phyloP scores from a whole-genome alignment of 1,139 yeast genomes.

The Kurtzmaniella quercitrusa region DNA sequence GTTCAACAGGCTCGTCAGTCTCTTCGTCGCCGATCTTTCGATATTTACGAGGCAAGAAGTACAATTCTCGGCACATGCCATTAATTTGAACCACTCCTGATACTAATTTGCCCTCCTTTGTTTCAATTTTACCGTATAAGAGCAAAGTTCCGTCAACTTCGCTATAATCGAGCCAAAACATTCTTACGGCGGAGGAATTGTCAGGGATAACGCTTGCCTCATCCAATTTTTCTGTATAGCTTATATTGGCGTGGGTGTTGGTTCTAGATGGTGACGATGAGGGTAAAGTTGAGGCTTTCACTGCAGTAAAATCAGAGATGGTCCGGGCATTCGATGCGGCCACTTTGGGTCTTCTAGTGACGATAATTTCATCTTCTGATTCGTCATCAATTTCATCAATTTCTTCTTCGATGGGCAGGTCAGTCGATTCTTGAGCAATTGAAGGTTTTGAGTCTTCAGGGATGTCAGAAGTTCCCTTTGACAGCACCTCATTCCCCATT shows the following conservation, averaged over 20 bases:
- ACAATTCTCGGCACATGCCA: conserved; percentile 68
- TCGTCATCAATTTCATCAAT: conserved; percentile 19
- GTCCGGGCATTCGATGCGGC: conserved; percentile 23
- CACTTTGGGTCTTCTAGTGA: conserved; percentile 42
- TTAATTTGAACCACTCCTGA: conserved; percentile 78
- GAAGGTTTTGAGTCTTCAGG: conserved; percentile 2
- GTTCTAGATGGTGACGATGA: conserved; percentile 23
- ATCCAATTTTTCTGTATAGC: conserved; percentile 42
- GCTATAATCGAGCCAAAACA: conserved; percentile 89
- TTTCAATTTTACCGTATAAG: conserved; percentile 76
- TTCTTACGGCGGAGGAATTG: conserved; percentile 46
- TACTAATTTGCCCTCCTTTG: conserved; percentile 55
- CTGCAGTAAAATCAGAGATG: conserved; percentile 16
- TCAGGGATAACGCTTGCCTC: conserved; percentile 37
- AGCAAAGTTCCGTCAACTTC: conserved; percentile 70
- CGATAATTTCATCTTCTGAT: conserved; percentile 54
- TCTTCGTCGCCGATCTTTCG: conserved; percentile 36
- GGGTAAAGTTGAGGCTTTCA: conserved; percentile 14
- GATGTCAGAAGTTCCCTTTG: not conserved
- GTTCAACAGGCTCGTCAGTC: conserved; percentile 37
- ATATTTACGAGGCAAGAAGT: conserved; percentile 64
- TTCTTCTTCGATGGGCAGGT: conserved; percentile 7
- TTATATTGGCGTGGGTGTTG: conserved; percentile 15
- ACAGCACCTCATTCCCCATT: not conserved
- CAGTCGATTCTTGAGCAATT: conserved; percentile 9